A percentile compares a stretch with the other conserved stretches of the same genome.
These are phyloP conservation scores for Tolypocladium nubicola DNA, from an alignment of 2,329 filamentous ascomycete genomes.

Conservation along the genomic window DNA sequence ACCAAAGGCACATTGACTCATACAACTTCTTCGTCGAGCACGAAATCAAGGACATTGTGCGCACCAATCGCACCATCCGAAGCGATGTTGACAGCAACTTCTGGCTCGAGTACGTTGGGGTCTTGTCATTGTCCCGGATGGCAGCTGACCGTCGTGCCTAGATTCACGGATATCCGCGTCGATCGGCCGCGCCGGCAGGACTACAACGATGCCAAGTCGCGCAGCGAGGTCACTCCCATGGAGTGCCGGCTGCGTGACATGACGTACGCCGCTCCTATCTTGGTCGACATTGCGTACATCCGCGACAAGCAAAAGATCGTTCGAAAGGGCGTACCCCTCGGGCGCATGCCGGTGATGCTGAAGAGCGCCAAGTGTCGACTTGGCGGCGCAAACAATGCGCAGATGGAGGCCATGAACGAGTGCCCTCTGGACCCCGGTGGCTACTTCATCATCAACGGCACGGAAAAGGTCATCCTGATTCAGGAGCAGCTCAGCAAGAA, in stretches of 20 bases:
- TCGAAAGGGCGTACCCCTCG: conserved; percentile 69
- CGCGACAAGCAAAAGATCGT: conserved; percentile 68
- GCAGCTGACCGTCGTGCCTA: conserved; percentile 13
- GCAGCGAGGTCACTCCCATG: conserved; percentile 77
- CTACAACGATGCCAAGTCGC: conserved; percentile 57
- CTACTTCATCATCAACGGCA: conserved; percentile 95
- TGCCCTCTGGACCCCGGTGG: conserved; percentile 93
- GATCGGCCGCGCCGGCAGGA: conserved; percentile 72
- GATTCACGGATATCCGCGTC: conserved; percentile 80
- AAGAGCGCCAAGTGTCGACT: conserved; percentile 90
- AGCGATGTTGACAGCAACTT: conserved; percentile 92
- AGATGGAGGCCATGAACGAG: conserved; percentile 91
- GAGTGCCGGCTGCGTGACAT: conserved; percentile 94
- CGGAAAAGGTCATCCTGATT: conserved; percentile 96
- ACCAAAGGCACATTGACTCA: conserved; percentile 71
- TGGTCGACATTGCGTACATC: conserved; percentile 85
- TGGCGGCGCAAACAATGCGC: conserved; percentile 67
- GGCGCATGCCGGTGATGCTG: conserved; percentile 92
- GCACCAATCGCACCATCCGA: conserved; percentile 76
- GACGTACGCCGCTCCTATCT: conserved; percentile 93
- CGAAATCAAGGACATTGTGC: conserved; percentile 93
- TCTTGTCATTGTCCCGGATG: neutral
- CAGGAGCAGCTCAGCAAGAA: conserved; percentile 99
- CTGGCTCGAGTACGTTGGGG: conserved; percentile 58
- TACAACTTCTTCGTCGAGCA: conserved; percentile 98